phyloP scores from a whole-genome alignment of 2,329 filamentous ascomycete genomes.

The Colletotrichum godetiae region DNA sequence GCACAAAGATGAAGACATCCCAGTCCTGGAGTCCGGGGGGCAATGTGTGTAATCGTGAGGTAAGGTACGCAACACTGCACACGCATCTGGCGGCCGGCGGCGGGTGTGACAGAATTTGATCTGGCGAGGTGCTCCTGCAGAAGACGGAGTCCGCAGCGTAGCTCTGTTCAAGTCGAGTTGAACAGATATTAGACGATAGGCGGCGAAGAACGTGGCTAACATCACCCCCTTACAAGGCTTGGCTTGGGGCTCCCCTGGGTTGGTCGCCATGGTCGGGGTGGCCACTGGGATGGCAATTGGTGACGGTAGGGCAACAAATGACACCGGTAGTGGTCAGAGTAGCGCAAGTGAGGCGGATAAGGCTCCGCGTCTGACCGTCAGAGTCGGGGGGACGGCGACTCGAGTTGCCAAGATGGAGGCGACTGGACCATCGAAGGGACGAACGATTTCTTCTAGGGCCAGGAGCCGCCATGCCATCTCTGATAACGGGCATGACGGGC shows the following conservation, averaged over 20 bases:
- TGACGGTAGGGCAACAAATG: background rate
- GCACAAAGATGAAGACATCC: background rate
- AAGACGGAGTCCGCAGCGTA: background rate
- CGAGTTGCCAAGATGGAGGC: background rate
- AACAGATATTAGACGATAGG: background rate
- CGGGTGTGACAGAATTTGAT: slow-evolving; percentile 20
- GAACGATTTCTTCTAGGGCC: background rate
- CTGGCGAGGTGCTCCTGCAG: background rate
- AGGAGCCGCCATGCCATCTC: background rate
- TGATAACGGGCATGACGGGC: background rate
- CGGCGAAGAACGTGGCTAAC: background rate
- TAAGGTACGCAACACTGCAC: background rate
- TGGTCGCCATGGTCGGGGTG: background rate
- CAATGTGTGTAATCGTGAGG: background rate
- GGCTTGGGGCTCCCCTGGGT: background rate
- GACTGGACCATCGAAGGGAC: no score
- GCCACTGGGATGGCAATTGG: background rate
- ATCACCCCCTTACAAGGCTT: slow-evolving; percentile 1
- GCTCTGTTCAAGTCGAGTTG: background rate
- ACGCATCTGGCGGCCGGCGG: slow-evolving; percentile 4
- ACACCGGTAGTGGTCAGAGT: background rate
- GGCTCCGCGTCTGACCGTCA: background rate
- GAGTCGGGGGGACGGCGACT: background rate
- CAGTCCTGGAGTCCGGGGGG: background rate
- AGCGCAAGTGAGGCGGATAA: background rate